Evolutionary conservation across 2,329 filamentous ascomycete species (phyloP).

Genomic region (Penicillium sp.): DNA sequence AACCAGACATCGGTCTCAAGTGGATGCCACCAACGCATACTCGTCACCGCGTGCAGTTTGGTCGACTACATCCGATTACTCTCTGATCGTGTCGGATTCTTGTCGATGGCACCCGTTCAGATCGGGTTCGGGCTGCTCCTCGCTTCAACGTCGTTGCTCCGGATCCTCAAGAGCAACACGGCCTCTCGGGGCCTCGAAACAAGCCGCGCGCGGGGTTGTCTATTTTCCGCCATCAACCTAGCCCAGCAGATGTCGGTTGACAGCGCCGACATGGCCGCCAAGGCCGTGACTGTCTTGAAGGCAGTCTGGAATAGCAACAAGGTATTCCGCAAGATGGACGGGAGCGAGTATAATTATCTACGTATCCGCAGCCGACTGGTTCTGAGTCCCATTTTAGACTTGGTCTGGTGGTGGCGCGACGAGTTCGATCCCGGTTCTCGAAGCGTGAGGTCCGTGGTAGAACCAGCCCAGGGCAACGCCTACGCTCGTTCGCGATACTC

Average conservation of each 20-base stretch:
- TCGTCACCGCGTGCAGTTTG: slow-evolving; percentile 31
- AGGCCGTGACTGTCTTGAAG: slow-evolving; percentile 34
- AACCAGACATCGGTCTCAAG: slow-evolving; percentile 27
- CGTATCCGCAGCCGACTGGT: slow-evolving; percentile 41
- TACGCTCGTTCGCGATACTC: slow-evolving; percentile 4
- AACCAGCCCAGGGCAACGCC: slow-evolving; percentile 17
- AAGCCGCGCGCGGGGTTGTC: slow-evolving; percentile 31
- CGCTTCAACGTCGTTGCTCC: slow-evolving; percentile 33
- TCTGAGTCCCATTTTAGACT: slow-evolving; percentile 39
- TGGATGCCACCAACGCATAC: slow-evolving; percentile 26
- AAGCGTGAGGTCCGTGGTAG: slow-evolving; percentile 9
- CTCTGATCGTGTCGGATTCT: slow-evolving; percentile 15
- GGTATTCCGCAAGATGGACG: slow-evolving; percentile 41
- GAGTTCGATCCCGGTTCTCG: slow-evolving; percentile 36
- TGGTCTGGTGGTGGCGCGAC: slow-evolving; percentile 46
- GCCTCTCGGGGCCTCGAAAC: slow-evolving; percentile 32
- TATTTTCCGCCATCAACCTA: slow-evolving; percentile 40
- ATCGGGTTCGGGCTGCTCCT: slow-evolving; percentile 32
- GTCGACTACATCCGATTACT: slow-evolving; percentile 30
- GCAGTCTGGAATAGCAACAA: slow-evolving; percentile 43
- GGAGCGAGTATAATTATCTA: slow-evolving; percentile 33
- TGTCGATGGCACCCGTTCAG: slow-evolving; percentile 28
- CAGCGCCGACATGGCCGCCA: slow-evolving; percentile 35
- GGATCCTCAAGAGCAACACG: slow-evolving; percentile 38
- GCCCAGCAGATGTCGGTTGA: slow-evolving; percentile 39